Evolutionary conservation across 805 yeast species (phyloP), one percentile per base, ranked within the genome.

Genomic region (Metschnikowia lochheadii): DNA sequence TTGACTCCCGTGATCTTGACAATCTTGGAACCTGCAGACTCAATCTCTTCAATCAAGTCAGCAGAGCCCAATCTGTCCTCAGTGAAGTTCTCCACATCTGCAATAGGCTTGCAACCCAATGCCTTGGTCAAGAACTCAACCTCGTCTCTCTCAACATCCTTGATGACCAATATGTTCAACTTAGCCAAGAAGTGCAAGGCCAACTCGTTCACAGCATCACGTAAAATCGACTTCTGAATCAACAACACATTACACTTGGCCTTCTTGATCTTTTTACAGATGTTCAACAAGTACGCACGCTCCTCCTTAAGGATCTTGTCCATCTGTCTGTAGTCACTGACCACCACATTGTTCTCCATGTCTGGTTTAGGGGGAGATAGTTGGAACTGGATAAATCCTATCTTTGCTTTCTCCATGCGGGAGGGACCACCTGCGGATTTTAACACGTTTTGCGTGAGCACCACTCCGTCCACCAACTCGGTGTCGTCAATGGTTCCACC

Each of bases 401-500:
- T 89, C 58, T 79, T 80, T 14, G 99, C 98, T 76, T 91, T 92
- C 66, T 94, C 99, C 67, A 89, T 80, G 65, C 97, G 82, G 4
- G 89, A 79, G 53, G 99, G 98, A 14, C 98, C 98, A 45, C 97
- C 97, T 1, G 97, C 97, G 53, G 80, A 74, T 66, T 90, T 92
- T 53, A 90, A 80, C 15, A 85, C 97, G 57, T 80, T 86, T 71
- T 94, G 98, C 31, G 97, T 88, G 62, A 94, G 77, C 6, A 91
- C 96, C 50, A 94, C 92, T 54, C 99, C 99, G 60, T 89, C 89
- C 49, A 90, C 84, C 65, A 91, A 77, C 68, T 86, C 91, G 15
- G 99, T 94, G 59, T 94, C 98, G 62, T 94, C 99, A 57, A 94
- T 92, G 10, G 99, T 94, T 39, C 98, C 98, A 49, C 99, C 99